Base-by-base conservation (phyloP, 2,329 filamentous ascomycete genomes). In the Epichloe sylvatica region DNA sequence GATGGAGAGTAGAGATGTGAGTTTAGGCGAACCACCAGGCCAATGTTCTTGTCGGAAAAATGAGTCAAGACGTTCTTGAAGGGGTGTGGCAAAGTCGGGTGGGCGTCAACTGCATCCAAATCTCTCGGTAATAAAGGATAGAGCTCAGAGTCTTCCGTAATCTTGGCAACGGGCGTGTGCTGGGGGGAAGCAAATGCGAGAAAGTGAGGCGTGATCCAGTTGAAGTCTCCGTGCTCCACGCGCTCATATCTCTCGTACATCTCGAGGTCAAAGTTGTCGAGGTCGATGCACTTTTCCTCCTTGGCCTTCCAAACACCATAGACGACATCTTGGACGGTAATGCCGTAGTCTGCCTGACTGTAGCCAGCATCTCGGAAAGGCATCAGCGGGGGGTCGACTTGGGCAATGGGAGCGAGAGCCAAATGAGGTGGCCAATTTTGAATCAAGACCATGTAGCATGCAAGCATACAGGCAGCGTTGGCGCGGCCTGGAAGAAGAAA, bases 231-330 rank as follows among this genome's bases (percentile, higher is more conserved):
- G 74, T 96, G 89, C 65, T 98, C 92, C 19, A 98, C 92, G 51
- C 92, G 80, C 71, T 98, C 92, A 60, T 80, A 98, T 64, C 80
- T 84, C 70, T 98, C 92, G 65, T 98, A 98, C 78, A 96, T 88
- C 70, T 96, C 90, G 19, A 98, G 77, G 60, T 91, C 90, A 64
- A 98, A 98, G 64, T 92, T 88, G 64, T 94, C 89, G 52, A 98
- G 73, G 49, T 86, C 86, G 62, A 90, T 94, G 60, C 94, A 83
- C 45, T 85, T 84, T 67, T 96, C 87, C 64, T 98, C 92, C 73
- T 97, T 98, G 43, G 92, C 92, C 66, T 91, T 94, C 91, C 92
- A 98, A 17, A 98, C 89, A 52, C 92, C 92, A 62, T 98, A 98
- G 7, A 98, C 91, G 40, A 98, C 83, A 64, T 98, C 92, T 69